A percentile compares a stretch with the other conserved stretches of the same genome.
These are phyloP conservation scores for Chalara sp. DNA, from an alignment of 2,329 filamentous ascomycete genomes.

Conservation along the genomic window DNA sequence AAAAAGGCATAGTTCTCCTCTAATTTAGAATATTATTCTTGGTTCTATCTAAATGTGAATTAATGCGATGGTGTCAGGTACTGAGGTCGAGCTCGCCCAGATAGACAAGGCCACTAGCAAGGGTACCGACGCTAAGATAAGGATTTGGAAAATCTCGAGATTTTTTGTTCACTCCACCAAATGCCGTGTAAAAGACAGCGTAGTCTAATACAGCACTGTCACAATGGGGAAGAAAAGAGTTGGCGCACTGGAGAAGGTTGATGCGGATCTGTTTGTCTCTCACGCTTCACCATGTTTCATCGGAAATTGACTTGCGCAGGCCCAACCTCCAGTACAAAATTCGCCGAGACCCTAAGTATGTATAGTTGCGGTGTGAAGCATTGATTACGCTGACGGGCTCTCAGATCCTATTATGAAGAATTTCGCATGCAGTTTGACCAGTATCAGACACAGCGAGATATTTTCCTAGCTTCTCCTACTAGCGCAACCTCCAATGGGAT, in stretches of 20 bases:
- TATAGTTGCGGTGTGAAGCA: slow-evolving; percentile 6
- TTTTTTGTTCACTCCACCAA: too few species aligned
- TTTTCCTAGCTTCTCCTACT: slow-evolving; percentile 79
- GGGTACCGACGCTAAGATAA: too few species aligned
- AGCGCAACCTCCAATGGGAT: slow-evolving; percentile 72
- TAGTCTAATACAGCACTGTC: background rate
- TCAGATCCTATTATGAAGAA: slow-evolving; percentile 80
- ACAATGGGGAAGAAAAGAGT: slow-evolving; percentile 81
- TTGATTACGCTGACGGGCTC: slow-evolving; percentile 3
- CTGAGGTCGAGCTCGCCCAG: too few species aligned
- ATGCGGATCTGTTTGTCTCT: slow-evolving; percentile 67
- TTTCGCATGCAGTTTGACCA: slow-evolving; percentile 84
- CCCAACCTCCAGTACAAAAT: slow-evolving; percentile 90
- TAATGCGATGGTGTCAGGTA: too few species aligned
- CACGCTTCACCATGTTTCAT: slow-evolving; percentile 4
- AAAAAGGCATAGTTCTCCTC: too few species aligned
- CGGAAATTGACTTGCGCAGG: slow-evolving; percentile 32
- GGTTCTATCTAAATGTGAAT: too few species aligned
- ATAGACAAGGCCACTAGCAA: too few species aligned
- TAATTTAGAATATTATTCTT: too few species aligned
- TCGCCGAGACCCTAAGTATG: slow-evolving; percentile 72
- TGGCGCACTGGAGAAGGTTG: slow-evolving; percentile 88
- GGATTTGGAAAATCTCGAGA: too few species aligned
- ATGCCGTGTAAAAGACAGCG: too few species aligned
- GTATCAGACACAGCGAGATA: slow-evolving; percentile 84